These are phyloP conservation scores for Cercospora berteroae DNA, from an alignment of 2,329 filamentous ascomycete species.

Conservation along the genomic window DNA sequence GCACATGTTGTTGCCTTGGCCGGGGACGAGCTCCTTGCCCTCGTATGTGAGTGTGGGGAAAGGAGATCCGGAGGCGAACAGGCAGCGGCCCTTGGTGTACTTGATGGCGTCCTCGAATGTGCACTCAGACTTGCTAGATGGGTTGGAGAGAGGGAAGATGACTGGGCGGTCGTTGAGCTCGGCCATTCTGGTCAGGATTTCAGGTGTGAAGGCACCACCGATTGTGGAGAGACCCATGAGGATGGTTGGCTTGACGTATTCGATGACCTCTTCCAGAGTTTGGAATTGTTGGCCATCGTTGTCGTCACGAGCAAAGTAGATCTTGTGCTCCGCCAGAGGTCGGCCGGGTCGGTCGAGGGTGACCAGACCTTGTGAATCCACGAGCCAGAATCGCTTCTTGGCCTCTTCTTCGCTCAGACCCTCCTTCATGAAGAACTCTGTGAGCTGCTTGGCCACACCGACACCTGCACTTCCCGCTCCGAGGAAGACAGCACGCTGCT, in stretches of 20 bases:
- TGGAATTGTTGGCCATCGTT: constrained; percentile 67
- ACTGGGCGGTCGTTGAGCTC: constrained; percentile 67
- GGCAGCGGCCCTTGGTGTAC: constrained; percentile 76
- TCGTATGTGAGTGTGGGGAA: constrained; percentile 64
- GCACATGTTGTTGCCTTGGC: constrained; percentile 70
- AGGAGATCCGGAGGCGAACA: constrained; percentile 94
- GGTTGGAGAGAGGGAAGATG: constrained; percentile 91
- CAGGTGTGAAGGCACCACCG: constrained; percentile 88
- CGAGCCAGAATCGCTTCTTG: constrained; percentile 90
- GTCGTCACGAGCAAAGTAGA: constrained; percentile 65
- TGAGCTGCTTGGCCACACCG: constrained; percentile 95
- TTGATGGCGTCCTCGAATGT: constrained; percentile 90
- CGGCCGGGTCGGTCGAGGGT: constrained; percentile 90
- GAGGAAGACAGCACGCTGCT: constrained; percentile 94
- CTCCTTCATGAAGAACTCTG: constrained; percentile 92
- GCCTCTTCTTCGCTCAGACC: constrained; percentile 86
- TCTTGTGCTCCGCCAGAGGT: constrained; percentile 74
- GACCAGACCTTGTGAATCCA: constrained; percentile 87
- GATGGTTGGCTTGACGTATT: constrained; percentile 91
- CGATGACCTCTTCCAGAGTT: constrained; percentile 84
- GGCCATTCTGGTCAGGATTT: constrained; percentile 66
- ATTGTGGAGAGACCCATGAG: constrained; percentile 93
- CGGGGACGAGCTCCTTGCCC: constrained; percentile 49
- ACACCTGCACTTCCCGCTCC: constrained; percentile 94
- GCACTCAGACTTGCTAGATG: constrained; percentile 93